Base-by-base conservation (phyloP, 2,329 filamentous ascomycete genomes). In the Cladosporium sp. region DNA sequence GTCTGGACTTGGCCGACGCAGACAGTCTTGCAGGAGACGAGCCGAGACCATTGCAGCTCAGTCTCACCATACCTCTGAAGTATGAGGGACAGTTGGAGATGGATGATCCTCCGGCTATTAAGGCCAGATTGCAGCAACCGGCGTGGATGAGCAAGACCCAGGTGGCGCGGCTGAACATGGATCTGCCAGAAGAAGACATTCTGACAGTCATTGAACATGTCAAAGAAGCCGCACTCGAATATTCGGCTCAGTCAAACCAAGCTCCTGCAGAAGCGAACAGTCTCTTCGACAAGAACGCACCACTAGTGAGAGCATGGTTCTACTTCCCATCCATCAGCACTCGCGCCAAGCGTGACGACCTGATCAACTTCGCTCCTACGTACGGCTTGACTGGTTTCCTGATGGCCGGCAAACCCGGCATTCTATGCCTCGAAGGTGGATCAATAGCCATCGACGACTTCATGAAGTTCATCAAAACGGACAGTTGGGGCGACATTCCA, bases 271-370 rank as follows among this genome's bases (percentile, higher is more conserved):
- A 65, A 0, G 18, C 60, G 16, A 54, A 63, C 6, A 23, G 23
- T 10, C 32, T 63, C 25, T 63, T 63, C 49, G 59, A 63, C n/a
- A 54, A 30, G 18, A 30, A 43, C 18, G 60, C 60, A 14, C 72
- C 79, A 0, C 70, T 84, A 0, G 80, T 85, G 3, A 77, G 86
- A 10, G 85, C 84, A 0, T 88, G 86, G 86, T 88, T 88, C 71
- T 88, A 88, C 74, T 87, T 88, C 67, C 86, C 86, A 0, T 87
- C 85, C 1, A 83, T 88, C 63, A 85, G 82, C 48, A 88, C 86
- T 0, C 82, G 86, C 3, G 80, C 81, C 54, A 88, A 88, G 70
- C 79, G 86, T 56, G 81, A 84, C 68, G 85, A 88, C 68, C 75
- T 88, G 49, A 81, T 88, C 53, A 81, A 79, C 63, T 76, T 85